Percentiles rank a stretch among this genome's conserved stretches.
Evolutionary conservation across 2,329 filamentous ascomycete species (phyloP).

Genomic region (Laburnicola sp.): DNA sequence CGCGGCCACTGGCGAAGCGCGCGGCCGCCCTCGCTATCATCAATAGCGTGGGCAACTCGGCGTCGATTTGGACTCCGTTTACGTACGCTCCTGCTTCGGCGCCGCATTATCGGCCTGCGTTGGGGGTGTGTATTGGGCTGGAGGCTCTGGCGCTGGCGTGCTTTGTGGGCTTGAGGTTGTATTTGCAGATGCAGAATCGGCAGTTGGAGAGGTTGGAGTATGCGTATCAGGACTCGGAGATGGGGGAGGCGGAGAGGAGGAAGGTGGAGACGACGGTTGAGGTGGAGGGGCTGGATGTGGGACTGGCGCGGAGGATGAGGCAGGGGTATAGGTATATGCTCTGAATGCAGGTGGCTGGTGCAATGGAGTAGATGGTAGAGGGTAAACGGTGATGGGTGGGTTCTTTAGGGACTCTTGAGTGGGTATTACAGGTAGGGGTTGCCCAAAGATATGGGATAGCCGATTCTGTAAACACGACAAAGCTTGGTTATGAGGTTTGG

Average conservation of each 20-base stretch:
- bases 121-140: conserved; percentile 28
- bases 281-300: conserved; percentile 55
- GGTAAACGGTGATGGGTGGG: too few species aligned
- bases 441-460: too few species aligned
- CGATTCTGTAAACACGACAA: too few species aligned
- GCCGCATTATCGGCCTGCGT: conserved; percentile 25
- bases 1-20: conserved; percentile 58
- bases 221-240: conserved; percentile 47
- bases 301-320: conserved; percentile 55
- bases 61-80: conserved; percentile 54
- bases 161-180: conserved; percentile 21
- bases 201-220: conserved; percentile 56
- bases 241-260: conserved; percentile 56
- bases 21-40: conserved; percentile 60
- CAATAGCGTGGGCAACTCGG: conserved; percentile 58
- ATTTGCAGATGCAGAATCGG: conserved; percentile 51
- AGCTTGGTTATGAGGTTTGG: too few species aligned
- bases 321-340: conserved; percentile 57
- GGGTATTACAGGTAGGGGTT: too few species aligned
- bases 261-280: conserved; percentile 58
- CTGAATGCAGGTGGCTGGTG: too few species aligned
- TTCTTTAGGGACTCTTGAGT: too few species aligned
- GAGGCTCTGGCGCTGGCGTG: conserved; percentile 21
- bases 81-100: conserved; percentile 35
- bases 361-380: too few species aligned